phyloP scores from a whole-genome alignment of 2,329 filamentous ascomycete species.

The Pochonia chlamydosporia region DNA sequence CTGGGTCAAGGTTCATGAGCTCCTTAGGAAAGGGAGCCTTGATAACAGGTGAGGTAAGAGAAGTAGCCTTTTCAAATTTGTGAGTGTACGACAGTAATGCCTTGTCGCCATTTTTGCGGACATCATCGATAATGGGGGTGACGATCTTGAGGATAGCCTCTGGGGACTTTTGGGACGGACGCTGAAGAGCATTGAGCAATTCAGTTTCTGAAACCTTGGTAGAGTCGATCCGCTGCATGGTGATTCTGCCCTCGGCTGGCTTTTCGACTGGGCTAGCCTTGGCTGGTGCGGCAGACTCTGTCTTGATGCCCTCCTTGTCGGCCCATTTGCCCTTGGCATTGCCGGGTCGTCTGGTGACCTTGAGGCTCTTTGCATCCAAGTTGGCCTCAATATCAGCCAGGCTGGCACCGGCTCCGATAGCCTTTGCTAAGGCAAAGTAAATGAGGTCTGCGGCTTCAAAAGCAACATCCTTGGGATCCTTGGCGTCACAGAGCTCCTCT shows the following conservation, averaged over 20 bases:
- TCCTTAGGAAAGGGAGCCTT: slow-evolving; percentile 80
- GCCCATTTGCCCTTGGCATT: slow-evolving; percentile 94
- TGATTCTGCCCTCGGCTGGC: slow-evolving; percentile 52
- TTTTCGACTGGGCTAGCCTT: slow-evolving; percentile 28
- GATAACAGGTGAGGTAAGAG: slow-evolving; percentile 81
- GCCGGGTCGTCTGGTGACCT: slow-evolving; percentile 87
- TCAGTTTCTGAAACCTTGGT: slow-evolving; percentile 56
- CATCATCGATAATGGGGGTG: slow-evolving; percentile 83
- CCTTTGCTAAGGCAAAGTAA: slow-evolving; percentile 92
- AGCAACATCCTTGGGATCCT: slow-evolving; percentile 74
- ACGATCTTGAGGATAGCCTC: slow-evolving; percentile 90
- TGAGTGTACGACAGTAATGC: slow-evolving; percentile 90
- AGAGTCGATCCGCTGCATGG: slow-evolving; percentile 76
- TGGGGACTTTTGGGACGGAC: slow-evolving; percentile 91
- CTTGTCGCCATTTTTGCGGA: slow-evolving; percentile 77
- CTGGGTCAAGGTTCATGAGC: slow-evolving; percentile 77
- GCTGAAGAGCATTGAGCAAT: slow-evolving; percentile 70
- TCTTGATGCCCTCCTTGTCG: slow-evolving; percentile 67
- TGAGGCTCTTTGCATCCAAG: slow-evolving; percentile 88
- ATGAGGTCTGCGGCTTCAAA: slow-evolving; percentile 94
- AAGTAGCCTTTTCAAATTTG: slow-evolving; percentile 96
- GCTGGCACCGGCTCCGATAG: slow-evolving; percentile 75
- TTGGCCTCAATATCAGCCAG: slow-evolving; percentile 88
- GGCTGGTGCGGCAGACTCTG: slow-evolving; percentile 28
- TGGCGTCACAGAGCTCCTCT: slow-evolving; percentile 86